Percentiles rank a stretch among this genome's conserved stretches.
Conservation (phyloP, 495 filamentous ascomycete species). For the Rhypophila decipiens region DNA sequence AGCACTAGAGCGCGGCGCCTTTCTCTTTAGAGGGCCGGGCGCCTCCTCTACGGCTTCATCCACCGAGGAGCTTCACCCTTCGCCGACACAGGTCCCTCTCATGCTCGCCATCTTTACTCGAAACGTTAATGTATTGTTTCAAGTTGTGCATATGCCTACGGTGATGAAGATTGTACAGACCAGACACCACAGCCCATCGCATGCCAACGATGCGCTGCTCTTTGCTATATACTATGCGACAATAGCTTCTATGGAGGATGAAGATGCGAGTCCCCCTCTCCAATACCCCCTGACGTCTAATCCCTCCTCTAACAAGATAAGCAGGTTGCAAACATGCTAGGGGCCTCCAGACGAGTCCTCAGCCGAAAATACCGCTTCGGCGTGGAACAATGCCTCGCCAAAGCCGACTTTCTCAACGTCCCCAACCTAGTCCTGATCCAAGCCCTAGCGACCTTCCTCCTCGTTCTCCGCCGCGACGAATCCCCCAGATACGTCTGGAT, state of each 20-base stretch:
- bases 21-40: slow-evolving; percentile 46
- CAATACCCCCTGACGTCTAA: slow-evolving; percentile 8
- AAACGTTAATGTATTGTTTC: slow-evolving; percentile 46
- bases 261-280: slow-evolving; percentile 34
- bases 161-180: slow-evolving; percentile 39
- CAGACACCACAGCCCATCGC: slow-evolving; percentile 23
- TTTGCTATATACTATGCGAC: slow-evolving; percentile 57
- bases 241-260: slow-evolving; percentile 51
- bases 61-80: slow-evolving; percentile 40
- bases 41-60: slow-evolving; percentile 22
- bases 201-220: slow-evolving; percentile 49
- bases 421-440: slow-evolving; percentile 39
- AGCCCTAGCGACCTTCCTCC: slow-evolving; percentile 43
- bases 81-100: slow-evolving; percentile 47
- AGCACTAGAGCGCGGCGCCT: slow-evolving; percentile 46
- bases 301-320: neutral
- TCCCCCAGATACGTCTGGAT: slow-evolving; percentile 47
- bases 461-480: slow-evolving; percentile 42
- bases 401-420: slow-evolving; percentile 45
- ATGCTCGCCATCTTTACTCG: slow-evolving; percentile 45
- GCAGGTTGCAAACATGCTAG: slow-evolving; percentile 43
- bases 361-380: slow-evolving; percentile 48
- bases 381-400: slow-evolving; percentile 48
- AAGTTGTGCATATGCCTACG: slow-evolving; percentile 49
- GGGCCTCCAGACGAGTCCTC: slow-evolving; percentile 42